Conservation (phyloP, 75 land plant species). For the Cunninghamia lanceolata region DNA sequence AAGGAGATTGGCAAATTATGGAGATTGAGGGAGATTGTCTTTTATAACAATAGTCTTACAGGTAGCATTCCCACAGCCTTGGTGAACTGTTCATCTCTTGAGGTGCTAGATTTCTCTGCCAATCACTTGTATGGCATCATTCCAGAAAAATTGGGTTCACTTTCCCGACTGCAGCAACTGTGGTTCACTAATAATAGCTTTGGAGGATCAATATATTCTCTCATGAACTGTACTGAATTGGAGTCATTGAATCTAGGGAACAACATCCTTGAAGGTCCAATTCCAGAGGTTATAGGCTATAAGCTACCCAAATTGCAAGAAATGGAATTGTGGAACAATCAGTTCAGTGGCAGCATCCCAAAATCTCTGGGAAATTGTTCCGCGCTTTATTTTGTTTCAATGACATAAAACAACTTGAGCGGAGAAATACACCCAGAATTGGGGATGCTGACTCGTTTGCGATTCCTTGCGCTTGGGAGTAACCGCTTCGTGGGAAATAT, state of each 20-base stretch:
- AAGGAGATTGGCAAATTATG: background rate
- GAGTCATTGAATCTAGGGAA: background rate
- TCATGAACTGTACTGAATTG: background rate
- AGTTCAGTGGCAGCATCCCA: too few relatives aligned
- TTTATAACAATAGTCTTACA: slow-evolving; percentile 7
- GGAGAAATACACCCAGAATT: background rate
- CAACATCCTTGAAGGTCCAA: background rate
- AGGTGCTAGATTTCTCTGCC: too few relatives aligned
- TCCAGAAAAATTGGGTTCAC: too few relatives aligned
- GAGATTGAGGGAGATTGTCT: background rate
- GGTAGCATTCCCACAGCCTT: too few relatives aligned
- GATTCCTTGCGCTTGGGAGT: background rate
- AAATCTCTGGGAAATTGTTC: slow-evolving; percentile 21
- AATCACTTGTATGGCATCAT: too few relatives aligned
- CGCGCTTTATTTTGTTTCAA: slow-evolving; percentile 13
- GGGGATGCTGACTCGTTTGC: background rate
- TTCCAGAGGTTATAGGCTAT: background rate
- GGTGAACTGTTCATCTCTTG: too few relatives aligned
- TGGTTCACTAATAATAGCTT: too few relatives aligned
- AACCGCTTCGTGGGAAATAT: background rate
- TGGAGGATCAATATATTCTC: background rate
- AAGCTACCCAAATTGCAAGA: too few relatives aligned
- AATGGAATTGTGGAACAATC: too few relatives aligned
- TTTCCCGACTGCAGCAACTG: too few relatives aligned
- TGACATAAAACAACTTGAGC: background rate